phyloP scores from a whole-genome alignment of 1,284 basidiomycete species.

The Athelia psychrophila region DNA sequence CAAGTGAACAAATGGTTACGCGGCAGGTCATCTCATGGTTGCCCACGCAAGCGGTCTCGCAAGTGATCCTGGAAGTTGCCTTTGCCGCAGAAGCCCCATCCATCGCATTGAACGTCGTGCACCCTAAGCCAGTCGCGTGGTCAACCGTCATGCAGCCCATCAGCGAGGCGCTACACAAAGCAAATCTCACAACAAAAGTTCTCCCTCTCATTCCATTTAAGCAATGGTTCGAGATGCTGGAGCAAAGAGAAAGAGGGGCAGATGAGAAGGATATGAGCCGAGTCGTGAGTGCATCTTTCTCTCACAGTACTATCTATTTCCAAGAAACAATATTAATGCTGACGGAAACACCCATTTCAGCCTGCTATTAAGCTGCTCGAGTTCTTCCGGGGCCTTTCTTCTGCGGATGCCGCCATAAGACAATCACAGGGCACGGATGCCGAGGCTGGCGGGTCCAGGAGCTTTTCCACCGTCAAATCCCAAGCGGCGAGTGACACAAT shows the following conservation, averaged over 20 bases:
- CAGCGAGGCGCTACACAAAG: constrained; percentile 16
- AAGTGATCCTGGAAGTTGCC: constrained; percentile 27
- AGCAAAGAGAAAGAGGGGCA: constrained; percentile 13
- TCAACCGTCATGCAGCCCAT: constrained; percentile 21
- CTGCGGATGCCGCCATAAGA: constrained; percentile 5
- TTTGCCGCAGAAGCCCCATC: constrained; percentile 15
- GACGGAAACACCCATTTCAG: constrained; percentile 15
- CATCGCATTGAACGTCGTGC: constrained; percentile 29
- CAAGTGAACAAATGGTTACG: no score
- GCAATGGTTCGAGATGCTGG: constrained; percentile 27
- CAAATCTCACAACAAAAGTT: constrained; percentile 6
- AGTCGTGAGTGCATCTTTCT: constrained; percentile 15
- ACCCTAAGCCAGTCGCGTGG: constrained; percentile 32
- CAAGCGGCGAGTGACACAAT: no score
- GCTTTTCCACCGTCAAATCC: no score
- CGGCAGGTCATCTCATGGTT: background rate
- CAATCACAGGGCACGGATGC: no score
- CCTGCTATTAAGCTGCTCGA: constrained; percentile 32
- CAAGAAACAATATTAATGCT: background rate
- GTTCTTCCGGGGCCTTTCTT: constrained; percentile 24
- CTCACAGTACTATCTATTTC: no score
- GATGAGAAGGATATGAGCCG: constrained; percentile 13
- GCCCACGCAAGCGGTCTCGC: constrained; percentile 16
- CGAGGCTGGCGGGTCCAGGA: no score
- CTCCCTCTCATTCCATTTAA: constrained; percentile 26